These are phyloP conservation scores for Colletotrichum cordylinicola DNA, from an alignment of 2,329 filamentous ascomycete species.

Conservation along the genomic window DNA sequence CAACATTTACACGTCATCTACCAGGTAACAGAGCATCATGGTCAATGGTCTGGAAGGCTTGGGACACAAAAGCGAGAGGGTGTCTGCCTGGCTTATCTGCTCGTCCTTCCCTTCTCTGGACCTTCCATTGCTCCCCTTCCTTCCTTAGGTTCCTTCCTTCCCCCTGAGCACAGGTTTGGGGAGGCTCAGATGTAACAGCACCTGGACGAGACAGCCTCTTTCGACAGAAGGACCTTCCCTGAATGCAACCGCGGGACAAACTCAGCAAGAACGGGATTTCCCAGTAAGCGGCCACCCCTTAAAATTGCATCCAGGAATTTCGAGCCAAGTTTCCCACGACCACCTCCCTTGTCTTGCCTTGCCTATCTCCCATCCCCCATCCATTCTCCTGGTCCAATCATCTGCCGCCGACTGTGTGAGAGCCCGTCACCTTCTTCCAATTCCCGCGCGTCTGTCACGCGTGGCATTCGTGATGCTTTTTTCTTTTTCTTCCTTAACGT, in stretches of 20 bases:
- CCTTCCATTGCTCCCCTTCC: neutral
- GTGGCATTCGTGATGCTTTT: neutral
- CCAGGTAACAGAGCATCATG: neutral
- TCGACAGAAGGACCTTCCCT: neutral
- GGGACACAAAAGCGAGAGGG: neutral
- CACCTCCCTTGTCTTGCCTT: neutral
- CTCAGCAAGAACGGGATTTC: neutral
- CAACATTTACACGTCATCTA: neutral
- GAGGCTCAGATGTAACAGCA: neutral
- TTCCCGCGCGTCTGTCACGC: conserved; percentile 7
- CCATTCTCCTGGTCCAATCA: neutral
- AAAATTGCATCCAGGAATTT: conserved; percentile 5
- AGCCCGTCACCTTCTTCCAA: neutral
- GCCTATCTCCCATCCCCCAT: neutral
- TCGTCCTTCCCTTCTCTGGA: neutral
- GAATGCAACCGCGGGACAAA: neutral
- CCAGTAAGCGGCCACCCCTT: neutral
- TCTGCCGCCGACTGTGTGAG: neutral
- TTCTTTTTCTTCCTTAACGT: neutral
- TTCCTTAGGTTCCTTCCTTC: neutral
- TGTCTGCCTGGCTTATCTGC: neutral
- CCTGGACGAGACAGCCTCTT: neutral
- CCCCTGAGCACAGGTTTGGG: neutral
- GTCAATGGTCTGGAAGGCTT: neutral
- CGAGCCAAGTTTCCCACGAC: neutral